Conservation (phyloP, 805 yeast genomes). For the Pichia scutulata region DNA sequence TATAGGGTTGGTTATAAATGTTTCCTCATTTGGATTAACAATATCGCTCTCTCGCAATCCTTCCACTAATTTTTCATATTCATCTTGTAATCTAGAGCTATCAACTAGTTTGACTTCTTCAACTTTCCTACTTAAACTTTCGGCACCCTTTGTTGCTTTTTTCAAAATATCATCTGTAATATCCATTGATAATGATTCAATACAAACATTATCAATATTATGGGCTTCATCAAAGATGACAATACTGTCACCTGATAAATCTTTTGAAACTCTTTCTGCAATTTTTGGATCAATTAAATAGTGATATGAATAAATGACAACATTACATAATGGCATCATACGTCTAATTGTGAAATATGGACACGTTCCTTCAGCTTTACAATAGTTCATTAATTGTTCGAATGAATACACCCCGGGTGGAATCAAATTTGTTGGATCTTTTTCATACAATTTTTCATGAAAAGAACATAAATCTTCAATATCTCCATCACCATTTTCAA, state of each 20-base stretch:
- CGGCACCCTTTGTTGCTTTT: slow-evolving; percentile 82
- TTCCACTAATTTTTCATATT: slow-evolving; percentile 83
- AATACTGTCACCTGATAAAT: slow-evolving; percentile 85
- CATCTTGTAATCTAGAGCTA: slow-evolving; percentile 76
- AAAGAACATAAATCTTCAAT: slow-evolving; percentile 65
- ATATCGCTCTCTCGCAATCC: slow-evolving; percentile 82
- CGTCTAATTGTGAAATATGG: slow-evolving; percentile 97
- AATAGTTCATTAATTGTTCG: slow-evolving; percentile 70
- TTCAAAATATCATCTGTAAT: slow-evolving; percentile 84
- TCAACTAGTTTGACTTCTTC: slow-evolving; percentile 79
- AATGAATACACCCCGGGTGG: slow-evolving; percentile 95
- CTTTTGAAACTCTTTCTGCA: slow-evolving; percentile 90
- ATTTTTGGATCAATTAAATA: slow-evolving; percentile 94
- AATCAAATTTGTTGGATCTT: slow-evolving; percentile 80
- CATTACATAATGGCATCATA: slow-evolving; percentile 91
- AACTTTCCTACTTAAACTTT: slow-evolving; percentile 68
- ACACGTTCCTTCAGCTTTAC: slow-evolving; percentile 75
- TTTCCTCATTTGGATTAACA: slow-evolving; percentile 47
- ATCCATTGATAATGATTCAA: slow-evolving; percentile 88
- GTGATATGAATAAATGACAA: slow-evolving; percentile 93
- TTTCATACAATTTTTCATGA: slow-evolving; percentile 82
- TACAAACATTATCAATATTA: slow-evolving; percentile 97
- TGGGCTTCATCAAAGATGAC: slow-evolving; percentile 98
- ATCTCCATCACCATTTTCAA: slow-evolving; percentile 51
- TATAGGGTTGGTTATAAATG: slow-evolving; percentile 81